These are phyloP conservation scores for Viola pubescens DNA, from an alignment of 441 rosid species.

Conservation along the genomic window DNA sequence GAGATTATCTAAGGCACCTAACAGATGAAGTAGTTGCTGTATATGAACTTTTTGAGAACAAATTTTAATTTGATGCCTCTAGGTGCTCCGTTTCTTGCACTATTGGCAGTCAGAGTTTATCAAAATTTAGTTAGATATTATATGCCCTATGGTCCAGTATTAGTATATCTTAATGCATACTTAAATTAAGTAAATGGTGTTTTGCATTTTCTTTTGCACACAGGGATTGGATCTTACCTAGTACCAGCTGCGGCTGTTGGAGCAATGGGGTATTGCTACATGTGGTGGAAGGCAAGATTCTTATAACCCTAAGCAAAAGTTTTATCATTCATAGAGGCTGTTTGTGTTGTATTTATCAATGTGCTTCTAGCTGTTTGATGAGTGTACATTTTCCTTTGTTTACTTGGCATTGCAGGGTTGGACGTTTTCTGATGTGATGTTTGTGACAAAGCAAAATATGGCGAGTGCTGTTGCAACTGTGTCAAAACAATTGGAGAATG, in stretches of 20 bases:
- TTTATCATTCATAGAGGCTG: slow-evolving; percentile 7
- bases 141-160: neutral
- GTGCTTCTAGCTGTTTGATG: slow-evolving; percentile 2
- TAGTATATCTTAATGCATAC: slow-evolving; percentile 4
- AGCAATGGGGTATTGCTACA: slow-evolving; percentile 88
- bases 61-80: no score
- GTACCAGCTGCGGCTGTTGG: slow-evolving; percentile 89
- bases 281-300: slow-evolving; percentile 85
- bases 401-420: slow-evolving; percentile 48
- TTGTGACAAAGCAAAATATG: slow-evolving; percentile 87
- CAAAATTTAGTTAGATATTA: neutral
- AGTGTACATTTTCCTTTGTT: slow-evolving; percentile 2
- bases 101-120: no score
- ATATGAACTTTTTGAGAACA: no score
- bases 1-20: no score
- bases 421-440: slow-evolving; percentile 82
- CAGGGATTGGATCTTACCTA: slow-evolving; percentile 70
- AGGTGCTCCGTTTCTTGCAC: no score
- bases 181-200: slow-evolving; percentile 4
- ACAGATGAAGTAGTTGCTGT: no score
- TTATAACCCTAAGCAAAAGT: slow-evolving; percentile 13
- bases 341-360: slow-evolving; percentile 5
- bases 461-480: slow-evolving; percentile 62
- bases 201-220: slow-evolving; percentile 14
- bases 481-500: slow-evolving; percentile 74